phyloP scores from a whole-genome alignment of 805 yeast species.

The Starmera quercuum region DNA sequence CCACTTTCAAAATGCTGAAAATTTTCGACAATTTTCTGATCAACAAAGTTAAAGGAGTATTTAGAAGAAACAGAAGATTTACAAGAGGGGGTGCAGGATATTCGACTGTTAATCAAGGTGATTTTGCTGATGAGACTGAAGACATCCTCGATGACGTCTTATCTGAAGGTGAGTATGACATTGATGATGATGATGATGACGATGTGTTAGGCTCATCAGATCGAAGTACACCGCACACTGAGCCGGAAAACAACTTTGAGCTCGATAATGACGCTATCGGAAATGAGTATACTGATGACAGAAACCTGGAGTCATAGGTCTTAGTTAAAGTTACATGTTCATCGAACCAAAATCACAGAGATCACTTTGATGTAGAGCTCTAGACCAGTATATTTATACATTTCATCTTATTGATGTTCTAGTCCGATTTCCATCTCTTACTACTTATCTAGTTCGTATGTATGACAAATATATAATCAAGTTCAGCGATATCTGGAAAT shows the following conservation, averaged over 20 bases:
- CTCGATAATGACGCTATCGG: conserved; percentile 1
- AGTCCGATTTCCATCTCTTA: too few relatives aligned
- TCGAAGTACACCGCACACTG: too few relatives aligned
- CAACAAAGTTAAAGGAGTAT: conserved; percentile 9
- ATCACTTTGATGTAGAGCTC: too few relatives aligned
- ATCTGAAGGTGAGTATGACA: conserved; percentile 17
- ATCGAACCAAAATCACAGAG: too few relatives aligned
- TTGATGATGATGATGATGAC: conserved; percentile 19
- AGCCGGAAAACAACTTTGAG: neutral
- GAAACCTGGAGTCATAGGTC: conserved; percentile 1
- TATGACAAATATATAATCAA: too few relatives aligned
- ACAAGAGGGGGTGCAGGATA: conserved; percentile 16
- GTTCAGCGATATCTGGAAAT: too few relatives aligned
- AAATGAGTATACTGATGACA: conserved; percentile 1
- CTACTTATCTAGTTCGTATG: too few relatives aligned
- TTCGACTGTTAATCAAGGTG: conserved; percentile 10
- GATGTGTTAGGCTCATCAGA: too few relatives aligned
- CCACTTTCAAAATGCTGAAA: conserved; percentile 21
- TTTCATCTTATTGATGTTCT: too few relatives aligned
- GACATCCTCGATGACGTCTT: conserved; percentile 15
- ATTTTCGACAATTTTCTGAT: conserved; percentile 13
- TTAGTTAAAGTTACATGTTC: neutral
- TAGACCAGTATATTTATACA: too few relatives aligned
- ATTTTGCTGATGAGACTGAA: conserved; percentile 14
- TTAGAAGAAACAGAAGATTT: conserved; percentile 14